Evolutionary conservation across 73 alveolate genomes (phyloP).

Genomic region (Paramecium sexaurelia): DNA sequence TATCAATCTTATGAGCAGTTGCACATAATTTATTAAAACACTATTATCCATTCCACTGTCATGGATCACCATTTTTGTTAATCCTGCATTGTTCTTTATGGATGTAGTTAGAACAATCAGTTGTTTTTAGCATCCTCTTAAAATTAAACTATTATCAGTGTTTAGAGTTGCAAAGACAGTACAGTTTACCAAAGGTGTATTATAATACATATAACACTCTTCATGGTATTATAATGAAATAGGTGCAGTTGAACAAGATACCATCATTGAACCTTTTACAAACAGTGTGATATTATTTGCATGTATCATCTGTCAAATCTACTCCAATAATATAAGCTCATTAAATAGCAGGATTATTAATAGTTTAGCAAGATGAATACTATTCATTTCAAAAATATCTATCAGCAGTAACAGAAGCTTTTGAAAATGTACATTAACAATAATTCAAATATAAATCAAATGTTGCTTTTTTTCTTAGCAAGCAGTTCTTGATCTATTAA

Average conservation of each 20-base stretch:
- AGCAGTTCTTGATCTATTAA: neutral
- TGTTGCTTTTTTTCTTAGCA: neutral
- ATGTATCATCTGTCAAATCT: neutral
- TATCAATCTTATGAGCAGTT: neutral
- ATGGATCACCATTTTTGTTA: neutral
- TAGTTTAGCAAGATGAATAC: neutral
- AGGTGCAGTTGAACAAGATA: neutral
- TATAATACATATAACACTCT: neutral
- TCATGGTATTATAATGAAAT: neutral
- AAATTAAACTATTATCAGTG: neutral
- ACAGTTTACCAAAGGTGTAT: neutral
- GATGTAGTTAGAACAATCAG: neutral
- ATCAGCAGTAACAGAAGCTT: neutral
- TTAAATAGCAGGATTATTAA: neutral
- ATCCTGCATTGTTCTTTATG: neutral
- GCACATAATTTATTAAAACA: neutral
- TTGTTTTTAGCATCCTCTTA: neutral
- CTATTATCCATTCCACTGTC: slow-evolving; percentile 6
- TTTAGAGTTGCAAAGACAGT: neutral
- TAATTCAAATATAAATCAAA: neutral
- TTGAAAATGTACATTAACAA: neutral
- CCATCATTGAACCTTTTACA: neutral
- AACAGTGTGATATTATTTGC: neutral
- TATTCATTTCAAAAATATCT: neutral
- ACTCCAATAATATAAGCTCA: neutral